A percentile compares a stretch with the other conserved stretches of the same genome.
Conservation (phyloP, 129 eudicot genomes). For the sunflower (Helianthus annuus) region HanXRQr2.0-SUNRISE NC_035438.2:7331325-7331824, state of each 20-base stretch:
- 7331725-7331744: conserved; percentile 87
- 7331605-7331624: background rate
- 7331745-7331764: conserved; percentile 56
- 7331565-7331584: background rate
- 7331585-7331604: background rate
- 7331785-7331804: background rate
- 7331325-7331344: background rate
- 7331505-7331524: conserved; percentile 84
- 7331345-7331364: background rate
- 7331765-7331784: conserved; percentile 8
- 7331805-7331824: background rate
- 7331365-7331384: conserved; percentile 1
- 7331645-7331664: conserved; percentile 95
- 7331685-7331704: conserved; percentile 81
- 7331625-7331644: conserved; percentile 38
- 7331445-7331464: conserved; percentile 32
- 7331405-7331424: conserved; percentile 16
- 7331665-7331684: conserved; percentile 87
- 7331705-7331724: conserved; percentile 86
- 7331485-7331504: conserved; percentile 78
- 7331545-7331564: conserved; percentile 5
- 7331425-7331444: conserved; percentile 41
- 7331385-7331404: background rate
- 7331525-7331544: conserved; percentile 64
- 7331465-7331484: conserved; percentile 87